A percentile compares a stretch with the other conserved stretches of the same genome.
Conservation (phyloP, 768 basidiomycete genomes). For the Rhizopogon salebrosus region DNA sequence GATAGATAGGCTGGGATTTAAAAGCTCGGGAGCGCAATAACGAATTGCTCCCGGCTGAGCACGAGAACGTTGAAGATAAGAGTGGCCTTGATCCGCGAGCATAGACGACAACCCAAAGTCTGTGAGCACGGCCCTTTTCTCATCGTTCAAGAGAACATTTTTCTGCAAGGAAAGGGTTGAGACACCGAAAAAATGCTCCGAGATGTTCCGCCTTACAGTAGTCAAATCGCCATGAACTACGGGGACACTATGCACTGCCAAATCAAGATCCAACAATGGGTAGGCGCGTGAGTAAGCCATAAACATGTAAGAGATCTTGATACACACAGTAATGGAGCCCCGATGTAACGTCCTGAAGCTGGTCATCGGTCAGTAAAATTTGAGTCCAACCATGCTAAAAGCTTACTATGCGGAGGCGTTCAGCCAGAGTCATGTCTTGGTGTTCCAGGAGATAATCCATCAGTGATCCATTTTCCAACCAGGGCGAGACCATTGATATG, state of each 20-base stretch:
- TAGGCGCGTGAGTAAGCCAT: background rate
- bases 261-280: background rate
- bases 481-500: slow-evolving; percentile 29
- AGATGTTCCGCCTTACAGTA: background rate
- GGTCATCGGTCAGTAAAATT: background rate
- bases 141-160: slow-evolving; percentile 38
- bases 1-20: background rate
- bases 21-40: slow-evolving; percentile 38
- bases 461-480: slow-evolving; percentile 23
- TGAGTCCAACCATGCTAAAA: background rate
- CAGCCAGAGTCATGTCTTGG: background rate
- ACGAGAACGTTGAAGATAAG: slow-evolving; percentile 23
- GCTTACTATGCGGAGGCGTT: background rate
- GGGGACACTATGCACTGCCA: background rate
- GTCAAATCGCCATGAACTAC: background rate
- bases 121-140: slow-evolving; percentile 33
- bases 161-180: slow-evolving; percentile 15
- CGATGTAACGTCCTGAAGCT: background rate
- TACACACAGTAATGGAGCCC: background rate
- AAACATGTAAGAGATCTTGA: background rate
- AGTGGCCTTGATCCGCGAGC: slow-evolving; percentile 23
- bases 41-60: slow-evolving; percentile 31
- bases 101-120: slow-evolving; percentile 42
- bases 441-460: slow-evolving; percentile 12
- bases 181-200: background rate